A percentile compares a stretch with the other conserved stretches of the same genome.
These are phyloP conservation scores for Backusella tuberculispora DNA, from an alignment of 192 early-diverging fungal genomes.

Conservation along the genomic window DNA sequence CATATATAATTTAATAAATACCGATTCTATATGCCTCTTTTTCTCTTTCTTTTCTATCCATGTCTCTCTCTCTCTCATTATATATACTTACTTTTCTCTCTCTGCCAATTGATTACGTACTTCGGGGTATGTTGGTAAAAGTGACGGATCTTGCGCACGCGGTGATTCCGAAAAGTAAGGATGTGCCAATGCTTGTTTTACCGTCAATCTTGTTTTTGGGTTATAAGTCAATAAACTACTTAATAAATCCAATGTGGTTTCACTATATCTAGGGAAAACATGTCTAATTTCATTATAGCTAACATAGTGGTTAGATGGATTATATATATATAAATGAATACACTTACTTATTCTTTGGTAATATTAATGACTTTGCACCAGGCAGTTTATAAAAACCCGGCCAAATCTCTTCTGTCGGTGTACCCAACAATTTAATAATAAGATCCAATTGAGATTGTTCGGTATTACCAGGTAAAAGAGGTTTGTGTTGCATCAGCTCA, in stretches of 20 bases:
- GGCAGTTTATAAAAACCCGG: conserved; percentile 75
- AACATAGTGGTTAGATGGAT: background rate
- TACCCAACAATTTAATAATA: conserved; percentile 77
- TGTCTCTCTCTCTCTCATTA: background rate
- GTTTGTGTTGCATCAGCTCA: conserved; percentile 73
- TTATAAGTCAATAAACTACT: conserved; percentile 75
- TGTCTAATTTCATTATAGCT: conserved; percentile 63
- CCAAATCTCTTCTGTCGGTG: conserved; percentile 78
- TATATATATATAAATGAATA: background rate
- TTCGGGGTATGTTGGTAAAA: conserved; percentile 63
- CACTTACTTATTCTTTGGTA: conserved; percentile 59
- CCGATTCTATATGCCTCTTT: background rate
- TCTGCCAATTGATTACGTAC: conserved; percentile 51
- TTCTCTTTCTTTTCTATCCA: background rate
- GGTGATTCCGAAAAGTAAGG: conserved; percentile 82
- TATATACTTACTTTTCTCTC: conserved; percentile 36
- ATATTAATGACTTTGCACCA: conserved; percentile 54
- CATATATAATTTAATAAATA: background rate
- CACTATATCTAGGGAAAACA: conserved; percentile 55
- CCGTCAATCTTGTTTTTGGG: conserved; percentile 66
- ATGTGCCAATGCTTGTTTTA: conserved; percentile 68
- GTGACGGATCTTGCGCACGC: conserved; percentile 45
- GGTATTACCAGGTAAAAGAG: conserved; percentile 82
- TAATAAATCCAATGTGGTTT: conserved; percentile 63
- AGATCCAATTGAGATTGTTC: conserved; percentile 76